Percentiles rank a stretch among this genome's conserved stretches.
Conservation (phyloP, 169 alveolate species). For the Plasmodium vinckei region DNA sequence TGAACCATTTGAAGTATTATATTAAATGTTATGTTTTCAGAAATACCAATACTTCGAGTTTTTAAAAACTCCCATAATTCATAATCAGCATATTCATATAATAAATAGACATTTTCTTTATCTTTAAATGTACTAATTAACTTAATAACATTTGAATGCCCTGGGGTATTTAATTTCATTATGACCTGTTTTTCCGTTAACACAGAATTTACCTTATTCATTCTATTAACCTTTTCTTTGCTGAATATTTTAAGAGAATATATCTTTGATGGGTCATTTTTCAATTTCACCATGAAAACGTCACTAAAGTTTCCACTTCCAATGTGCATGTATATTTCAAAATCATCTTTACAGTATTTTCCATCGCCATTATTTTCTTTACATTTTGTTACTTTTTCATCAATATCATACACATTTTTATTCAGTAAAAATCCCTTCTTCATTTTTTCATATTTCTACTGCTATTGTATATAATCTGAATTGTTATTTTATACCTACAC, state of each 20-base stretch:
- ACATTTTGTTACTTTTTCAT: conserved; percentile 47
- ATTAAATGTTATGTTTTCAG: conserved; percentile 79
- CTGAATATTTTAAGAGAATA: conserved; percentile 88
- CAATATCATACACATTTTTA: conserved; percentile 58
- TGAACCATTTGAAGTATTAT: conserved; percentile 84
- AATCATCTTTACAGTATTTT: conserved; percentile 82
- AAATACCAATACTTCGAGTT: conserved; percentile 80
- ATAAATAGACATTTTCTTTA: conserved; percentile 81
- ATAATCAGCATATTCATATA: conserved; percentile 86
- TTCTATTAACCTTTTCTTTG: conserved; percentile 81
- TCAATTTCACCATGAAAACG: conserved; percentile 86
- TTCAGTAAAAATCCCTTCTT: conserved; percentile 66
- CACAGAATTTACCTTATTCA: conserved; percentile 79
- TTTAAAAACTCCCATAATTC: conserved; percentile 89
- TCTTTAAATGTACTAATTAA: conserved; percentile 88
- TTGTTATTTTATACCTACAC: conserved; percentile 3
- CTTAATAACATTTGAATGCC: conserved; percentile 85
- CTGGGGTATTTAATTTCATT: conserved; percentile 83
- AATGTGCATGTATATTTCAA: conserved; percentile 83
- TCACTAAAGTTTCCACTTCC: conserved; percentile 89
- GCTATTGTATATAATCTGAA: conserved; percentile 5
- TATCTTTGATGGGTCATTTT: conserved; percentile 79
- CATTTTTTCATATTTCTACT: conserved; percentile 51
- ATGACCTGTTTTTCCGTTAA: conserved; percentile 84
- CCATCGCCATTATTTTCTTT: conserved; percentile 22